These are phyloP conservation scores for Nemania abortiva DNA, from an alignment of 2,329 filamentous ascomycete species.

Conservation along the genomic window DNA sequence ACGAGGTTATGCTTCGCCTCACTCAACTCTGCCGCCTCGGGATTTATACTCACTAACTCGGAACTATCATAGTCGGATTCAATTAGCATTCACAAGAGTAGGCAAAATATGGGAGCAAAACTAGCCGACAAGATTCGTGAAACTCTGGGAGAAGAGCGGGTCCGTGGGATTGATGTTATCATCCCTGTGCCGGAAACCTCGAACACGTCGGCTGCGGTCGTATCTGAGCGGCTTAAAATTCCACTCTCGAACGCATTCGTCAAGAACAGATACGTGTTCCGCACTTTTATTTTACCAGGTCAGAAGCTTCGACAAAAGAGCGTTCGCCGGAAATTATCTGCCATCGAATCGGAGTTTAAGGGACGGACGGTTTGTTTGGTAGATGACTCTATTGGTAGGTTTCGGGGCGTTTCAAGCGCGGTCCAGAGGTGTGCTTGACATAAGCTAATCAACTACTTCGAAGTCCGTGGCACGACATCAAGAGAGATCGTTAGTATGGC, in stretches of 20 bases:
- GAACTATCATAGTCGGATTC: constrained; percentile 27
- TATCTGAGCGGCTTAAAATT: constrained; percentile 77
- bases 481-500: constrained; percentile 87
- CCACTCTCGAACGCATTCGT: constrained; percentile 72
- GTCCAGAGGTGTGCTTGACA: neutral
- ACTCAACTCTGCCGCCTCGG: neutral
- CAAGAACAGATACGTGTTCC: constrained; percentile 47
- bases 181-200: constrained; percentile 80
- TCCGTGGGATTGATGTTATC: constrained; percentile 75
- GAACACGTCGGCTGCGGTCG: constrained; percentile 77
- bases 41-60: constrained; percentile 15
- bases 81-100: constrained; percentile 72
- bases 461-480: constrained; percentile 84
- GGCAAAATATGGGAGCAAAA: constrained; percentile 81
- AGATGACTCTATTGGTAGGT: constrained; percentile 79
- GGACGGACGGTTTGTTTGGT: constrained; percentile 85
- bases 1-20: constrained; percentile 60
- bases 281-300: constrained; percentile 79
- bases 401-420: neutral
- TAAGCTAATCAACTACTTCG: constrained; percentile 10
- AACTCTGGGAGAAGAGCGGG: constrained; percentile 70
- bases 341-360: constrained; percentile 87
- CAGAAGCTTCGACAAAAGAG: constrained; percentile 85
- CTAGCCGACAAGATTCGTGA: constrained; percentile 75
- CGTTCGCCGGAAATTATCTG: constrained; percentile 88